Evolutionary conservation across 2,329 filamentous ascomycete genomes (phyloP), one percentile per base, ranked within the genome.

Genomic region (Fusarium clavum): DNA sequence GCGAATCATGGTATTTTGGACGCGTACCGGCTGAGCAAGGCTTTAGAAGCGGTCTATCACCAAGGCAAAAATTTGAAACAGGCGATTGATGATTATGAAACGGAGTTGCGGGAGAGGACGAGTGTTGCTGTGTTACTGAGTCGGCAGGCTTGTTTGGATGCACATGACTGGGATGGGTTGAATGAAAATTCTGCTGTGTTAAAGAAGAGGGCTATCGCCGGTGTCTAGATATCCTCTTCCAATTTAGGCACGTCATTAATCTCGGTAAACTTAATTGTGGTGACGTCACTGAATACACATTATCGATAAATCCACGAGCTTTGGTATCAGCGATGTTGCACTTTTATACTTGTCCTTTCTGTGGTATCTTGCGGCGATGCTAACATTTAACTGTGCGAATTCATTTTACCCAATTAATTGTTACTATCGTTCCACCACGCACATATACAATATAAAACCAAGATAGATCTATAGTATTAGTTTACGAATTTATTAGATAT

Each of bases 131-230:
- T 61, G 5, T 41, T 63, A 6, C 38, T 61, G 3, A 61, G 56
- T 32, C 45, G 55, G 12, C 59, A 61, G n/a, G 59, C 59, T 14
- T 61, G 59, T 18, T 45, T 61, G 45, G 59, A 61, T 11, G 59
- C 59, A 2, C 56, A 61, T 45, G 38, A 61, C n/a, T 61, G 59
- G 59, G 29, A 40, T 1, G 59, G 59, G 0, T 11, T 61, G 12
- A 61, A 61, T 18, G 59, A 49, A 8, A 61, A 61, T 13, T 61
- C 55, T 25, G 59, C 56, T 18, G 56, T 61, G 3, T 40, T 61
- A 10, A 61, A 61, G 29, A 61, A 61, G 5, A 45, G 59, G 3
- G 59, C 59, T 1, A 61, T 61, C 11, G 22, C 16, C 1, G 57
- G 57, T 22, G 32, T 60, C 12, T 60, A 58, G 14, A n/a, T 18